Evolutionary conservation across 1,284 basidiomycete genomes (phyloP).

Genomic region (Leccinum pachyderme): DNA sequence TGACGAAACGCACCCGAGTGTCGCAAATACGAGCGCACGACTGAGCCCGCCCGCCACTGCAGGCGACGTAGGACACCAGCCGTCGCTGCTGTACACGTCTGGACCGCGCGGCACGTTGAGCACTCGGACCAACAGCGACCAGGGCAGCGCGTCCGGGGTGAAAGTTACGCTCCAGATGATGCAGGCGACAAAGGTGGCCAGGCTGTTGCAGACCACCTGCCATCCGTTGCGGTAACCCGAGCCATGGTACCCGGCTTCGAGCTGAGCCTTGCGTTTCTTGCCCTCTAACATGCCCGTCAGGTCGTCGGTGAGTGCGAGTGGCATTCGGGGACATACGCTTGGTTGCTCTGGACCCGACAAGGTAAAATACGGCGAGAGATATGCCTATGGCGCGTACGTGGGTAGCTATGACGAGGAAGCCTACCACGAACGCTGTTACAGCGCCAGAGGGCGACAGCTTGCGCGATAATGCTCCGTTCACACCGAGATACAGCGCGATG

Average conservation of each 20-base stretch:
- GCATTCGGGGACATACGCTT: slow-evolving; percentile 50
- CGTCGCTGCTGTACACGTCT: slow-evolving; percentile 16
- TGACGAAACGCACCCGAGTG: slow-evolving; percentile 59
- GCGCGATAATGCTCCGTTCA: slow-evolving; percentile 41
- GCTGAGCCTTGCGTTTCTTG: slow-evolving; percentile 62
- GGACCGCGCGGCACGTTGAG: not conserved
- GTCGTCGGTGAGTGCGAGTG: not conserved
- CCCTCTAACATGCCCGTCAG: slow-evolving; percentile 50
- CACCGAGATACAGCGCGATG: slow-evolving; percentile 39
- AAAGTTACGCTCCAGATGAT: slow-evolving; percentile 64
- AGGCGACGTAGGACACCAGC: slow-evolving; percentile 29
- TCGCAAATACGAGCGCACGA: slow-evolving; percentile 59
- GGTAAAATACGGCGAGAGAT: slow-evolving; percentile 79
- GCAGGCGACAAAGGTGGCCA: slow-evolving; percentile 65
- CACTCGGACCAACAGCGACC: slow-evolving; percentile 18
- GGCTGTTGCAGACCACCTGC: slow-evolving; percentile 83
- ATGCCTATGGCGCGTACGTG: slow-evolving; percentile 67
- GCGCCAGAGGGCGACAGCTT: slow-evolving; percentile 75
- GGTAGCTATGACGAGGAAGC: slow-evolving; percentile 62
- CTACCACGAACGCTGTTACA: slow-evolving; percentile 71
- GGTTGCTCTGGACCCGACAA: slow-evolving; percentile 80
- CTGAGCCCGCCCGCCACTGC: slow-evolving; percentile 44
- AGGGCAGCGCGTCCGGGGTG: slow-evolving; percentile 39
- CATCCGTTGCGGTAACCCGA: slow-evolving; percentile 70
- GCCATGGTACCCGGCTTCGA: slow-evolving; percentile 79